A percentile compares a stretch with the other conserved stretches of the same genome.
Evolutionary conservation across 2,329 filamentous ascomycete genomes (phyloP).

Genomic region (Fusarium pseudonygamai): DNA sequence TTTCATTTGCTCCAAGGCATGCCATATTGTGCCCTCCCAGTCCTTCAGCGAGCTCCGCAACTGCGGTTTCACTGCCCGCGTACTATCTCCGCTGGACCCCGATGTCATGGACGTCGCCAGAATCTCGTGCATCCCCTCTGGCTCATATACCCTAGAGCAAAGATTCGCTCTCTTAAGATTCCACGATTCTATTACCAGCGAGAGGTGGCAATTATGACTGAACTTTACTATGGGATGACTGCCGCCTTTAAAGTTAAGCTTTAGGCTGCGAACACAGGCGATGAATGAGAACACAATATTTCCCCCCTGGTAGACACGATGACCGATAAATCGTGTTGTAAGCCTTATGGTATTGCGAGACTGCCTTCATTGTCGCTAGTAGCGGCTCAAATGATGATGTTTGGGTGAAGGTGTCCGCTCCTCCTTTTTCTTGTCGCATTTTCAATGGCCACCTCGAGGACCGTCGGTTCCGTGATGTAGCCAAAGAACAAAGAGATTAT

Average conservation of each 20-base stretch:
- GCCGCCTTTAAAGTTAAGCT: too few species aligned
- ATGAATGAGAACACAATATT: too few species aligned
- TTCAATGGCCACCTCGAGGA: neutral
- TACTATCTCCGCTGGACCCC: rapidly evolving
- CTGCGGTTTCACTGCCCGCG: neutral
- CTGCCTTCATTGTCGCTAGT: neutral
- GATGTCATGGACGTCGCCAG: neutral
- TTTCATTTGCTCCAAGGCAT: neutral
- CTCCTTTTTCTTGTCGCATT: neutral
- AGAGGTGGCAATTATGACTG: neutral
- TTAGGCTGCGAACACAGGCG: too few species aligned
- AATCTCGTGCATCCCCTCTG: neutral
- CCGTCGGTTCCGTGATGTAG: rapidly evolving
- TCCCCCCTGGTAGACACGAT: too few species aligned
- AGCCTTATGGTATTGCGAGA: neutral
- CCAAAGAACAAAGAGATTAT: neutral
- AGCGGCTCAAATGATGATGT: neutral
- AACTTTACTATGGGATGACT: too few species aligned
- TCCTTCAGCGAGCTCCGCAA: rapidly evolving
- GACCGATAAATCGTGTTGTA: too few species aligned
- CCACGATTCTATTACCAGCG: rapidly evolving
- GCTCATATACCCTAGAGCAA: rapidly evolving
- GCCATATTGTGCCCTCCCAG: neutral
- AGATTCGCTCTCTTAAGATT: rapidly evolving
- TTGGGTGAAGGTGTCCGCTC: neutral